Evolutionary conservation across 1,139 yeast species (phyloP), one percentile per base, ranked within the genome.

Genomic region (Kurtzmaniella quercitrusa): DNA sequence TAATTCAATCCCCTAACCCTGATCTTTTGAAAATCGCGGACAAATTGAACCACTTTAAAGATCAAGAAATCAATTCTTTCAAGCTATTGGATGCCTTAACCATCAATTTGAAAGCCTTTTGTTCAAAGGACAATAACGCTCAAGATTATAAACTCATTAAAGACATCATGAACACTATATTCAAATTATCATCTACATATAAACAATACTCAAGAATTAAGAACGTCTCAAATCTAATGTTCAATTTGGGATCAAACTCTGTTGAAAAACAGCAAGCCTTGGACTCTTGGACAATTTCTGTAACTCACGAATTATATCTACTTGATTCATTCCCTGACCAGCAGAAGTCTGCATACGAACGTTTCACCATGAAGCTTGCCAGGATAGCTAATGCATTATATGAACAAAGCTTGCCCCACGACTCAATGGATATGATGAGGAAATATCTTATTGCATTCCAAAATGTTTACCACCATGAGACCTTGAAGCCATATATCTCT

Each of bases 191-290:
- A 36, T 45, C 47, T 12, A 48, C 52, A 18, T 60, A 56, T 47
- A 53, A 53, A 9, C 65, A 65, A 42, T 38, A 43, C 8, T 65
- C 63, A 44, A 50, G 73, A 41, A 54, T 67, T 9, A 53, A 64
- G 43, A 65, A 65, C 46, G 41, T 66, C 3, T 60, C 70, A 3
- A 60, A 62, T 46, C 41, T 66, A 4, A 47, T 56, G 25, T 61
- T 45, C 45, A 59, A 53, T 38, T 41, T 55, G 19, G 58, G 63
- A 7, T 51, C 43, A 17, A 51, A 46, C 25, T 36, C 45, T 9
- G 40, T 37, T 7, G 42, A 44, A 14, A 19, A 18, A 16, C 19
- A 27, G 16, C 12, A 18, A 3, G 21, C 41, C n/a, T 17, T 43
- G 9, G 34, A 38, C 1, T 45, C 42, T 21, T 56, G 60, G 53